Evolutionary conservation across 2,329 filamentous ascomycete genomes (phyloP).

Genomic region (Cadophora malorum): DNA sequence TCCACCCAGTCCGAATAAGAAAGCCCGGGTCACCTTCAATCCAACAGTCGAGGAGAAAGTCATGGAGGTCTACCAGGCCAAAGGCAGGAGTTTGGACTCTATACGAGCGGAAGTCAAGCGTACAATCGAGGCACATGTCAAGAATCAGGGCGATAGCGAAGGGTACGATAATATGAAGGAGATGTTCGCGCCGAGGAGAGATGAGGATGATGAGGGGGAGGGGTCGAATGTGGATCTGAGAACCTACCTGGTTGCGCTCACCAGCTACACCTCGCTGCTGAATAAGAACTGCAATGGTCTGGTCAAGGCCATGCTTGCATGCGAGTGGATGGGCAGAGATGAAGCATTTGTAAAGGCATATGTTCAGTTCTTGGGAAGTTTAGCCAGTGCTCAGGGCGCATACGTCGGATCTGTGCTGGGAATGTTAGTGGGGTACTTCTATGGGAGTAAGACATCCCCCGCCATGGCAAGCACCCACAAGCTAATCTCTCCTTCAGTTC

Average conservation of each 20-base stretch:
- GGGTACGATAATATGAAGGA: slow-evolving; percentile 68
- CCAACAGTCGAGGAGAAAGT: slow-evolving; percentile 45
- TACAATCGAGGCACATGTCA: slow-evolving; percentile 60
- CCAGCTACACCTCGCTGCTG: slow-evolving; percentile 65
- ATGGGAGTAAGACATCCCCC: slow-evolving; percentile 51
- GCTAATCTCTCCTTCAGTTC: slow-evolving; percentile 49
- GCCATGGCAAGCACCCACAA: slow-evolving; percentile 43
- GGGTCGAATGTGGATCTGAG: slow-evolving; percentile 53
- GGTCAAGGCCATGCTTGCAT: slow-evolving; percentile 63
- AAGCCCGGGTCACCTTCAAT: slow-evolving; percentile 44
- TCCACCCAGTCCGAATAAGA: slow-evolving; percentile 41
- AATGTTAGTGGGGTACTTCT: slow-evolving; percentile 83
- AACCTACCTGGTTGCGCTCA: slow-evolving; percentile 67
- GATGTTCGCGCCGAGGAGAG: slow-evolving; percentile 50
- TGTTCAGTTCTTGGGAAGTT: slow-evolving; percentile 68
- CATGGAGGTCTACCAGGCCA: slow-evolving; percentile 40
- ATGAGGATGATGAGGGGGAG: slow-evolving; percentile 35
- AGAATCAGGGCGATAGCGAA: slow-evolving; percentile 57
- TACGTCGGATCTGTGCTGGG: slow-evolving; percentile 77
- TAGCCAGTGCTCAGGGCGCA: slow-evolving; percentile 83
- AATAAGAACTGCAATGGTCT: slow-evolving; percentile 64
- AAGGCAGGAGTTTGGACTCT: slow-evolving; percentile 38
- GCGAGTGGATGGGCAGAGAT: slow-evolving; percentile 70
- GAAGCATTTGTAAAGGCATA: slow-evolving; percentile 71
- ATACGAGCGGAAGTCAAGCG: slow-evolving; percentile 44